Conservation (phyloP, 2,329 filamentous ascomycete genomes). For the Cladosporium sp. region DNA sequence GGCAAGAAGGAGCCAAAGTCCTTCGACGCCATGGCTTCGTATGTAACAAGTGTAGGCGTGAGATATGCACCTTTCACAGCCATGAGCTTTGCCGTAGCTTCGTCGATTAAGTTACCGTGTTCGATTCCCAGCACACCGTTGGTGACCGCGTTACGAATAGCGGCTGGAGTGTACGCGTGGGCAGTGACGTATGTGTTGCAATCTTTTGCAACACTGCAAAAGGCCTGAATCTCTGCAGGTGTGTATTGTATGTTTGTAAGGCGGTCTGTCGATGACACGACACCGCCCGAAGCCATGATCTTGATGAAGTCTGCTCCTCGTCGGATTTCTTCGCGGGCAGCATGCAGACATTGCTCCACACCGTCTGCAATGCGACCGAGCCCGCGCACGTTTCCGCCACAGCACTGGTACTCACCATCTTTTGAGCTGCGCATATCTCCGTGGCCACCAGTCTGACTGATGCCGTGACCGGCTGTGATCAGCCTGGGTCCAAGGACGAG, state of each 20-base stretch:
- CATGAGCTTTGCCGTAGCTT: constrained; percentile 54
- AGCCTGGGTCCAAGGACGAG: constrained; percentile 57
- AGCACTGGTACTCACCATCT: constrained; percentile 50
- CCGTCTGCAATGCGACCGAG: constrained; percentile 55
- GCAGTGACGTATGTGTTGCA: constrained; percentile 57
- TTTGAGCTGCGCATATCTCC: constrained; percentile 52
- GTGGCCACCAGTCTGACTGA: constrained; percentile 61
- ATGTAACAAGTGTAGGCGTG: constrained; percentile 56
- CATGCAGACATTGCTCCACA: constrained; percentile 55
- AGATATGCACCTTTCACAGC: constrained; percentile 51
- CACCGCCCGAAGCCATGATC: constrained; percentile 61
- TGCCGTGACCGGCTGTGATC: constrained; percentile 55
- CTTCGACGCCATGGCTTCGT: constrained; percentile 50
- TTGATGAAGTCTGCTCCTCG: constrained; percentile 62
- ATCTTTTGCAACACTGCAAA: constrained; percentile 52
- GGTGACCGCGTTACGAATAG: constrained; percentile 56
- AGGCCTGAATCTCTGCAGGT: constrained; percentile 56
- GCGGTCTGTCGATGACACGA: constrained; percentile 56
- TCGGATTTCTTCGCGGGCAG: constrained; percentile 56
- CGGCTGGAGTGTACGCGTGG: constrained; percentile 57
- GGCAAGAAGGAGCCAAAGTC: constrained; percentile 49
- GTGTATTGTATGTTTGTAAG: constrained; percentile 59
- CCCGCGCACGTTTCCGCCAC: constrained; percentile 45
- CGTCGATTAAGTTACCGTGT: constrained; percentile 64
- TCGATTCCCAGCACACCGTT: constrained; percentile 60